These are phyloP conservation scores for Lasiodiplodia gonubiensis DNA, from an alignment of 2,329 filamentous ascomycete species.

Conservation along the genomic window DNA sequence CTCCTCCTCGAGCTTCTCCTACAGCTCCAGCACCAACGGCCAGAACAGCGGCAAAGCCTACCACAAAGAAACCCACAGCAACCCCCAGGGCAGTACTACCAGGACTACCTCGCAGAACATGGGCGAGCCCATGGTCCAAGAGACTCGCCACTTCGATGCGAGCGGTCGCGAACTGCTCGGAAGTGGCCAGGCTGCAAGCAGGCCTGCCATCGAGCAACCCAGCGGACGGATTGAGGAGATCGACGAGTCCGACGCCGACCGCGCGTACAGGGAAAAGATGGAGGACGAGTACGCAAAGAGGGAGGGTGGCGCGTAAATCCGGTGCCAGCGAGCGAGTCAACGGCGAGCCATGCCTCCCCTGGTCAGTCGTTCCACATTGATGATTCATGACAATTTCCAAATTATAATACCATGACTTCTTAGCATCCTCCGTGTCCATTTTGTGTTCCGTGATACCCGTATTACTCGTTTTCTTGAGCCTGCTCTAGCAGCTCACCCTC, in stretches of 20 bases:
- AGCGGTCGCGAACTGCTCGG: constrained; percentile 38
- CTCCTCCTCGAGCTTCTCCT: constrained; percentile 12
- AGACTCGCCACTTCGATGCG: constrained; percentile 39
- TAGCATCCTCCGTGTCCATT: not conserved
- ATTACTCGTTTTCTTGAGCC: not conserved
- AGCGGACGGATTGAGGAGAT: constrained; percentile 21
- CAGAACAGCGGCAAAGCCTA: constrained; percentile 35
- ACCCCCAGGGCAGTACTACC: constrained; percentile 37
- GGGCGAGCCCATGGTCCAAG: constrained; percentile 37
- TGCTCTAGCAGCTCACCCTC: not conserved
- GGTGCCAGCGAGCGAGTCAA: not conserved
- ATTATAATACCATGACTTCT: not conserved
- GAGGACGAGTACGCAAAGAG: constrained; percentile 39
- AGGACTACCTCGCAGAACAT: constrained; percentile 38
- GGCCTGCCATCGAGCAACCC: not conserved
- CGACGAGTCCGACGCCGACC: constrained; percentile 16
- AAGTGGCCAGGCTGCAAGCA: constrained; percentile 13
- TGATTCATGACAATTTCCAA: not conserved
- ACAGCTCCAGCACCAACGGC: constrained; percentile 33
- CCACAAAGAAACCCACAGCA: constrained; percentile 35
- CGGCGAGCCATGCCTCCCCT: not conserved
- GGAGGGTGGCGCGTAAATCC: constrained; percentile 38
- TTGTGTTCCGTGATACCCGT: not conserved
- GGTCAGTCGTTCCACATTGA: not conserved
- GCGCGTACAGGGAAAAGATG: constrained; percentile 1